Percentiles rank a stretch among this genome's conserved stretches.
phyloP scores from a whole-genome alignment of 2,329 filamentous ascomycete species.

The Sclerotinia sclerotiorum region DNA sequence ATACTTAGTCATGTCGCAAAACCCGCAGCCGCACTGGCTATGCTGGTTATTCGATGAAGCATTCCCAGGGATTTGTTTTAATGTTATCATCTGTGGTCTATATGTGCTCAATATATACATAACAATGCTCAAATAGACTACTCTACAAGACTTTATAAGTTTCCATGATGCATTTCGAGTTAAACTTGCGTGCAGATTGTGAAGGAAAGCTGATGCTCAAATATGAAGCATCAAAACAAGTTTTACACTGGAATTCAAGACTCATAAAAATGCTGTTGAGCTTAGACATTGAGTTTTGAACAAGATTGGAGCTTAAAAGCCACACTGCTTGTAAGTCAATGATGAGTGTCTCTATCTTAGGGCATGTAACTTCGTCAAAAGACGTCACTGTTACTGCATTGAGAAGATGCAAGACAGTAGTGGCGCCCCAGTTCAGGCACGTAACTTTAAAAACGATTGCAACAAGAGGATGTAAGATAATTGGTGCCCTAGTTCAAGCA shows the following conservation, averaged over 20 bases:
- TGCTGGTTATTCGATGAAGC: no score
- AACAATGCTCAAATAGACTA: background rate
- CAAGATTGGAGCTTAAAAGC: background rate
- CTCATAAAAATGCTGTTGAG: background rate
- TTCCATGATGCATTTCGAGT: background rate
- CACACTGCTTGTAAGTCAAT: background rate
- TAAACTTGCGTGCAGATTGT: background rate
- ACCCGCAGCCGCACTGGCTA: background rate
- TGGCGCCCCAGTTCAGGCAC: no score
- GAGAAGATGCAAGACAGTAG: no score
- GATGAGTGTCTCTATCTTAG: background rate
- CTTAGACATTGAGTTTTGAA: background rate
- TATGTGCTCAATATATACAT: background rate
- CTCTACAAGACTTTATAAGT: background rate
- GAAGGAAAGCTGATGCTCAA: background rate
- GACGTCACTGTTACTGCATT: no score
- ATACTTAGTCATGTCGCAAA: background rate
- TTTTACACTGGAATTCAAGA: background rate
- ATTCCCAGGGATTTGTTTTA: background rate
- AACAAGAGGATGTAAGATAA: background rate
- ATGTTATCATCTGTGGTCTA: background rate
- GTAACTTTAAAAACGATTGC: background rate
- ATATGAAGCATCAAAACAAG: background rate
- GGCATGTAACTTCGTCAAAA: conserved; percentile 3
- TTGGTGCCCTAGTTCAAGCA: background rate